Evolutionary conservation across 805 yeast genomes (phyloP).

Genomic region (Brettanomyces custersianus): DNA sequence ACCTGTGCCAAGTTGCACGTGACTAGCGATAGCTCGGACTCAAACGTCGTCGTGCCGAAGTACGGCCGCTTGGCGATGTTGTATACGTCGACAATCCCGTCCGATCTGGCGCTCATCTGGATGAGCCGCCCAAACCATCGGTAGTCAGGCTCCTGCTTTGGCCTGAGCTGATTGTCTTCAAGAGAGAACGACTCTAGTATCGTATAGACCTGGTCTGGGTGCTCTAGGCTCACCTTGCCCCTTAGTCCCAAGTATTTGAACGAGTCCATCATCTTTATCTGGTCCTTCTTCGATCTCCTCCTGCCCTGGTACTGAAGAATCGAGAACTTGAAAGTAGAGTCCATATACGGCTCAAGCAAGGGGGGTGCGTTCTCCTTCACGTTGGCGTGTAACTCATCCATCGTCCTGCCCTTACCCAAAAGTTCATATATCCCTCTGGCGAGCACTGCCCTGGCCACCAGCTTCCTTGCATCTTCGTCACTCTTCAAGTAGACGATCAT

Average conservation of each 20-base stretch:
- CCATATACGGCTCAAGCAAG: conserved; percentile 28
- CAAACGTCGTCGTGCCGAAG: conserved; percentile 95
- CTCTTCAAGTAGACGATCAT: conserved; percentile 54
- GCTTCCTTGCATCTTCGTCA: conserved; percentile 57
- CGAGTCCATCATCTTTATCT: conserved; percentile 57
- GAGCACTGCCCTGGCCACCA: conserved; percentile 61
- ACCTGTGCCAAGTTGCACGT: conserved; percentile 84
- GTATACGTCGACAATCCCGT: conserved; percentile 62
- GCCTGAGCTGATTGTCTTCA: conserved; percentile 26
- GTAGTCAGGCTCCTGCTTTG: conserved; percentile 38
- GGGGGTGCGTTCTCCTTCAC: conserved; percentile 26
- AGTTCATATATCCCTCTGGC: conserved; percentile 72
- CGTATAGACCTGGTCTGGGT: conserved; percentile 62
- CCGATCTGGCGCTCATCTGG: conserved; percentile 47
- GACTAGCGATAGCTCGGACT: conserved; percentile 82
- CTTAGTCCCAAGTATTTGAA: conserved; percentile 62
- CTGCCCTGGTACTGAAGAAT: conserved; percentile 68
- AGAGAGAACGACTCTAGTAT: conserved; percentile 64
- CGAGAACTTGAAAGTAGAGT: conserved; percentile 69
- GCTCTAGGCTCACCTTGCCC: conserved; percentile 72
- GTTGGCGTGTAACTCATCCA: conserved; percentile 49
- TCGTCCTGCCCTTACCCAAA: conserved; percentile 63
- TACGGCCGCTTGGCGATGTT: conserved; percentile 77
- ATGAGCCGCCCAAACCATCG: conserved; percentile 75
- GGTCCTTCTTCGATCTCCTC: conserved; percentile 39